These are phyloP conservation scores for Amanita rimosa DNA, from an alignment of 768 basidiomycete genomes.

Conservation along the genomic window DNA sequence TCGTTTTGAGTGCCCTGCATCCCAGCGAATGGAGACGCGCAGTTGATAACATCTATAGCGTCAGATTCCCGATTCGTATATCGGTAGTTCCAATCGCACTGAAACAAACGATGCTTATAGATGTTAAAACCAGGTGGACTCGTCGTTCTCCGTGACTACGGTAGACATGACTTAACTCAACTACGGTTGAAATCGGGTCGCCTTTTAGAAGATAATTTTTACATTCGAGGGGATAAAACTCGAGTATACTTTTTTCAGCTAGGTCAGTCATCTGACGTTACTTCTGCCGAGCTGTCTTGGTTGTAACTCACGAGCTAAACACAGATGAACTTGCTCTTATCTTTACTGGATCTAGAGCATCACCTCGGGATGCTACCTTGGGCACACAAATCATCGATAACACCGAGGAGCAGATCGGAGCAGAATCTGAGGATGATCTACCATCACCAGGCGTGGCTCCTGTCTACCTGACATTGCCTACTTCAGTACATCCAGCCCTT, in stretches of 20 bases:
- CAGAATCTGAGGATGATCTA: conserved; percentile 1
- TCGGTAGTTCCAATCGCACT: background rate
- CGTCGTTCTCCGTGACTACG: conserved; percentile 87
- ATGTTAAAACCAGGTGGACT: conserved; percentile 86
- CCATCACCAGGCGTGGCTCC: background rate
- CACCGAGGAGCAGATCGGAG: conserved; percentile 19
- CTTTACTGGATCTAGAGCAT: conserved; percentile 52
- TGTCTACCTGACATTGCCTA: too few species aligned
- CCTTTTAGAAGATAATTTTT: conserved; percentile 88
- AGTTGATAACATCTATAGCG: conserved; percentile 68
- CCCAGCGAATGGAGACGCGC: conserved; percentile 87
- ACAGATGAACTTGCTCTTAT: conserved; percentile 70
- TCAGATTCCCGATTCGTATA: conserved; percentile 18
- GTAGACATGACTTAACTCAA: conserved; percentile 90
- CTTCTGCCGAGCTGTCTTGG: background rate
- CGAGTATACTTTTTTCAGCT: conserved; percentile 94
- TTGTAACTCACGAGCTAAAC: background rate
- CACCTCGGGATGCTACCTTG: conserved; percentile 17
- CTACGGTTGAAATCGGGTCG: conserved; percentile 84
- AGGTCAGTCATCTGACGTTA: conserved; percentile 30
- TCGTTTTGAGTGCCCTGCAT: conserved; percentile 88
- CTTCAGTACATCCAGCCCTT: conserved; percentile 23
- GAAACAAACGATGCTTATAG: conserved; percentile 22
- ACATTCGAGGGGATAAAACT: conserved; percentile 94
- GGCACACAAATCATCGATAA: conserved; percentile 15